phyloP scores from a whole-genome alignment of 2,329 filamentous ascomycete genomes.

The Colletotrichum sp. region DNA sequence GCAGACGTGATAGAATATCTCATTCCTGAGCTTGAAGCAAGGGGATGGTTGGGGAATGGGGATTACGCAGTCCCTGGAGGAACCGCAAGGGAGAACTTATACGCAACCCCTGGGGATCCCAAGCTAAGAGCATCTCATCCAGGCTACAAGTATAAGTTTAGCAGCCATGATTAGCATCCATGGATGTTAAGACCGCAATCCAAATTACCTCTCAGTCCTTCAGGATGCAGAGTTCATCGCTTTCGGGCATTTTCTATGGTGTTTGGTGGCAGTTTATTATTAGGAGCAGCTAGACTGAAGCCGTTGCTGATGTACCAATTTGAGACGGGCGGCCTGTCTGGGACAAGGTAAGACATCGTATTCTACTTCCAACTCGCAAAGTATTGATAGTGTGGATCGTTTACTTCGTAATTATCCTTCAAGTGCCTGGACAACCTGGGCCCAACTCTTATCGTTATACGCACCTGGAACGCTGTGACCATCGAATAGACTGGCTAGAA shows the following conservation, averaged over 20 bases:
- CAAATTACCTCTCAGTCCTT: background rate
- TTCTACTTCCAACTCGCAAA: background rate
- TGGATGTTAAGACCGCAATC: background rate
- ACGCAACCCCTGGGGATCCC: background rate
- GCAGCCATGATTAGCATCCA: background rate
- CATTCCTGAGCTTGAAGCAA: background rate
- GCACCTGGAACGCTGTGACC: slow-evolving; percentile 47
- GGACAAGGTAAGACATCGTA: background rate
- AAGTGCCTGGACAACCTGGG: slow-evolving; percentile 49
- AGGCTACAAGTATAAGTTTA: background rate
- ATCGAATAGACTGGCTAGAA: slow-evolving; percentile 53
- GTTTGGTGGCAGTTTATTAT: background rate
- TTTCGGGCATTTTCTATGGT: background rate
- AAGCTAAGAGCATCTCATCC: background rate
- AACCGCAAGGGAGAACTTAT: background rate
- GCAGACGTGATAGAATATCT: slow-evolving; percentile 2
- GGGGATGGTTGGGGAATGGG: background rate
- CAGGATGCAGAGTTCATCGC: background rate
- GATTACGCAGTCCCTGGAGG: background rate
- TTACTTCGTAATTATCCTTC: slow-evolving; percentile 27
- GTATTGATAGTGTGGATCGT: background rate
- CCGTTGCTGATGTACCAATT: background rate
- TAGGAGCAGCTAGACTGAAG: background rate
- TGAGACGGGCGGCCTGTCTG: background rate
- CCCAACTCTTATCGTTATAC: slow-evolving; percentile 47